Evolutionary conservation across 139 green algal species (phyloP).

Genomic region (Yamagishiella unicocca): DNA sequence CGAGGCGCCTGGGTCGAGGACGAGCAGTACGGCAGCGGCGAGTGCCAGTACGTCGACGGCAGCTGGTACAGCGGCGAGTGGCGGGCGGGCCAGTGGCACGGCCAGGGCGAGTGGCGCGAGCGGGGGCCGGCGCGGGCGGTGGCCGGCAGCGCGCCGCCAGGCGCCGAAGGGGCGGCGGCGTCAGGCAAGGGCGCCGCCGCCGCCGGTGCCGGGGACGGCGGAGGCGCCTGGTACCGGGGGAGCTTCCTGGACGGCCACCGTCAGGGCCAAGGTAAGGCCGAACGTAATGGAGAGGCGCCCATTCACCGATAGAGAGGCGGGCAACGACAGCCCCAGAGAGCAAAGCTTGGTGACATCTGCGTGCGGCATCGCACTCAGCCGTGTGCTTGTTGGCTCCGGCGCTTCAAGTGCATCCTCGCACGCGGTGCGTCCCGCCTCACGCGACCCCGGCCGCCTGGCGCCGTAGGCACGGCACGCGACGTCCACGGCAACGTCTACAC

Average conservation of each 20-base stretch:
- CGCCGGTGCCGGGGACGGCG: background rate
- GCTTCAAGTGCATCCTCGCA: no score
- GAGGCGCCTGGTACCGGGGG: conserved; percentile 16
- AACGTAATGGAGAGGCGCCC: background rate
- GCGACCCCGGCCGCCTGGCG: no score
- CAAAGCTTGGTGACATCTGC: no score
- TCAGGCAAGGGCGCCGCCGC: no score
- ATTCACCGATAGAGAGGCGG: no score
- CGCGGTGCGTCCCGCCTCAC: no score
- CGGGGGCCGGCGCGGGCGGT: background rate
- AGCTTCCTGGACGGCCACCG: background rate
- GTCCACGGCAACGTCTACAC: conserved; percentile 20
- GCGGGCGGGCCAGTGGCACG: conserved; percentile 33
- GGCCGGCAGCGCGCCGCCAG: background rate
- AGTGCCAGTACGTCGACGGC: conserved; percentile 33
- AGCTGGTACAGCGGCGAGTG: conserved; percentile 46
- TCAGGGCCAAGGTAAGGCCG: background rate
- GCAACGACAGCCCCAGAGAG: no score
- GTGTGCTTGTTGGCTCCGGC: no score
- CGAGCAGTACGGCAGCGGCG: background rate
- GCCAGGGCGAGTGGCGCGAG: conserved; percentile 40
- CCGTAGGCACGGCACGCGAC: background rate
- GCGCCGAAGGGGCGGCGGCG: background rate
- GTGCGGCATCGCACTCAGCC: no score
- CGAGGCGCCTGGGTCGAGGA: background rate